Percentiles rank a stretch among this genome's conserved stretches.
These are phyloP conservation scores for Mortierella sp. DNA, from an alignment of 371 early-diverging fungal species.

Conservation along the genomic window DNA sequence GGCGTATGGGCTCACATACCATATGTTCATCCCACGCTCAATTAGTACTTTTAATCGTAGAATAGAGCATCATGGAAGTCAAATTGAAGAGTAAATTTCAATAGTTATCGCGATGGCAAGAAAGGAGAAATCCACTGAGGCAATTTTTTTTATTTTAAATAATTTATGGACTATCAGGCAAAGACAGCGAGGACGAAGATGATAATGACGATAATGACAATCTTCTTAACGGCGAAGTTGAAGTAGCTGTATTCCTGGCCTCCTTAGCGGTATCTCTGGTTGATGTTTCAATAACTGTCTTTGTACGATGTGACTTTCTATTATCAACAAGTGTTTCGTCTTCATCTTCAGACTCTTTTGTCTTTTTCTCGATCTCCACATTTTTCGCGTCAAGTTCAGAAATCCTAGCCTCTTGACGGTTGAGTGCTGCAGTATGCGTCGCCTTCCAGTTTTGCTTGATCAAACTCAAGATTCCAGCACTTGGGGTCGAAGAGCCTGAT, in stretches of 20 bases:
- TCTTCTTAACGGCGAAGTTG: not conserved
- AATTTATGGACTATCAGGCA: slow-evolving; percentile 13
- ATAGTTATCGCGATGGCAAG: no score
- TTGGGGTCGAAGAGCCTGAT: slow-evolving; percentile 47
- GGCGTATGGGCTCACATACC: no score
- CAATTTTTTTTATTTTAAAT: no score
- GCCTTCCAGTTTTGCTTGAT: slow-evolving; percentile 46
- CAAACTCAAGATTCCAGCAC: slow-evolving; percentile 54
- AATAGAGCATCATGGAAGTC: no score
- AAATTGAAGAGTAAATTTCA: no score
- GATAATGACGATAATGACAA: slow-evolving; percentile 4
- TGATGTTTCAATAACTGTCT: not conserved
- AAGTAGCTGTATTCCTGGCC: not conserved
- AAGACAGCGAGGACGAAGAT: not conserved
- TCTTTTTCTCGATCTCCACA: not conserved
- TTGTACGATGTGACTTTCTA: not conserved
- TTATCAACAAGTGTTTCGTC: not conserved
- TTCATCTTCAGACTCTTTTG: not conserved
- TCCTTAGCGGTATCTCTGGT: not conserved
- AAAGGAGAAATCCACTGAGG: no score
- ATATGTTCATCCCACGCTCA: no score
- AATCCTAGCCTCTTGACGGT: not conserved
- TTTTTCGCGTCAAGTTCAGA: not conserved
- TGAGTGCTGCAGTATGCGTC: slow-evolving; percentile 10
- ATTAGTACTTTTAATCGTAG: no score